phyloP scores from a whole-genome alignment of 148 eudicot genomes.

The Bassia scoparia region DNA sequence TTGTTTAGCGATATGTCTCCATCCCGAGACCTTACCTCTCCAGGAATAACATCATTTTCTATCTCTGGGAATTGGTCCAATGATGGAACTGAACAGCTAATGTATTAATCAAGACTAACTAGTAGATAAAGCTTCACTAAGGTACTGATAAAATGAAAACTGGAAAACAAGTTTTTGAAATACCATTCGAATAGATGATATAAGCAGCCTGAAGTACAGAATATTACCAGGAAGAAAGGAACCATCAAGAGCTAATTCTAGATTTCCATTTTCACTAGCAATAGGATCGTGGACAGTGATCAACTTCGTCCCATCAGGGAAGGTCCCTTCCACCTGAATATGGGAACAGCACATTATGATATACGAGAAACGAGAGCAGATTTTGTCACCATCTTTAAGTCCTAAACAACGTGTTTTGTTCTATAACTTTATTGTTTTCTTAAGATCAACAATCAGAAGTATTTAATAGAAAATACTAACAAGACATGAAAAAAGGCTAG shows the following conservation, averaged over 20 bases:
- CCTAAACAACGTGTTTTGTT: not conserved
- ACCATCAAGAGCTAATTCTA: slow-evolving; percentile 84
- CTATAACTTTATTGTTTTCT: not conserved
- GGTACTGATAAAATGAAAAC: no score
- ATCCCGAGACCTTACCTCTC: slow-evolving; percentile 49
- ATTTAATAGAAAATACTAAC: not conserved
- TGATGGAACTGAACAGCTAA: slow-evolving; percentile 78
- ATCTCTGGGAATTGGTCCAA: slow-evolving; percentile 62
- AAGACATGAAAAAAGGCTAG: not conserved
- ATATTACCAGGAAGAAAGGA: slow-evolving; percentile 89
- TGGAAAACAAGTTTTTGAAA: slow-evolving; percentile 1
- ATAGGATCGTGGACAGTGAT: slow-evolving; percentile 83
- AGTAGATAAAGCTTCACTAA: slow-evolving; percentile 11
- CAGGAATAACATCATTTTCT: slow-evolving; percentile 59
- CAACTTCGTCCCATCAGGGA: slow-evolving; percentile 89
- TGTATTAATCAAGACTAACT: slow-evolving; percentile 24
- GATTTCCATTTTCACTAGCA: slow-evolving; percentile 79
- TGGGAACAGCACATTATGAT: not conserved
- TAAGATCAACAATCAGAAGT: not conserved
- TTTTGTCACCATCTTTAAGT: not conserved
- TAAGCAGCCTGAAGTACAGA: slow-evolving; percentile 4
- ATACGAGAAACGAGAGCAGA: not conserved
- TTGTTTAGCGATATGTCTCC: slow-evolving; percentile 55
- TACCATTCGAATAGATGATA: not conserved
- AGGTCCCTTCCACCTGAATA: no score